Percentiles rank a stretch among this genome's conserved stretches.
Conservation (phyloP, 225 moss, liverwort and hornwort species). For the Polytrichum commune region DNA sequence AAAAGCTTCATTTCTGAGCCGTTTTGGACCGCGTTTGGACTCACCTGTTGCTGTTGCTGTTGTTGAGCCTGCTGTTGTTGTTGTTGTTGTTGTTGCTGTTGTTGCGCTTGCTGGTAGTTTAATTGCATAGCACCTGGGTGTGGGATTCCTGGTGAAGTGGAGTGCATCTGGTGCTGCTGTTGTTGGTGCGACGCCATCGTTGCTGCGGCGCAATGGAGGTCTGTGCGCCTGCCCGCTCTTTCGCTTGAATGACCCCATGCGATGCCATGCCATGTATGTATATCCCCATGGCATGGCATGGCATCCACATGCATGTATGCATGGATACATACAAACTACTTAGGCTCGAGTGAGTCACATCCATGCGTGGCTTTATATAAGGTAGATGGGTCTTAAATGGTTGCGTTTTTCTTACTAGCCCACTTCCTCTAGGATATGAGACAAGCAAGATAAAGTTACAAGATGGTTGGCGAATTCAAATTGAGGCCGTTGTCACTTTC, state of each 20-base stretch:
- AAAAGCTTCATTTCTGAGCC: neutral
- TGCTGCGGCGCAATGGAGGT: neutral
- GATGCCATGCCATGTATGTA: constrained; percentile 1
- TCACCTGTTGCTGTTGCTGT: constrained; percentile 47
- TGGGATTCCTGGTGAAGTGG: constrained; percentile 28
- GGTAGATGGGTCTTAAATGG: too few species aligned
- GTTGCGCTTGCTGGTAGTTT: constrained; percentile 24
- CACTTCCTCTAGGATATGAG: too few species aligned
- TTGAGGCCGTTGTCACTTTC: too few species aligned
- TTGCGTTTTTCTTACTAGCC: too few species aligned
- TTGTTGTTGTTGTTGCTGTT: too few species aligned
- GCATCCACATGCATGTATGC: too few species aligned
- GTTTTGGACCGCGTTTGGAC: neutral
- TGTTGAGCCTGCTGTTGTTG: too few species aligned
- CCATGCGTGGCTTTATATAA: too few species aligned
- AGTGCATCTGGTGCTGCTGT: constrained; percentile 25
- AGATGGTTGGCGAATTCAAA: too few species aligned
- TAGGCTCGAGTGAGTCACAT: too few species aligned
- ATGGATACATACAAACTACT: too few species aligned
- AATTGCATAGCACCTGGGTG: constrained; percentile 31
- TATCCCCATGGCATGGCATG: neutral
- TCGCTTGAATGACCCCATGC: neutral
- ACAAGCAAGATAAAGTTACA: too few species aligned
- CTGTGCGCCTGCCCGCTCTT: neutral
- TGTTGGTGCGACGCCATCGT: constrained; percentile 36